Percentiles rank a stretch among this genome's conserved stretches.
These are phyloP conservation scores for Kluyveromyces lactis DNA, from an alignment of 805 yeast genomes.

Conservation along the genomic window DNA sequence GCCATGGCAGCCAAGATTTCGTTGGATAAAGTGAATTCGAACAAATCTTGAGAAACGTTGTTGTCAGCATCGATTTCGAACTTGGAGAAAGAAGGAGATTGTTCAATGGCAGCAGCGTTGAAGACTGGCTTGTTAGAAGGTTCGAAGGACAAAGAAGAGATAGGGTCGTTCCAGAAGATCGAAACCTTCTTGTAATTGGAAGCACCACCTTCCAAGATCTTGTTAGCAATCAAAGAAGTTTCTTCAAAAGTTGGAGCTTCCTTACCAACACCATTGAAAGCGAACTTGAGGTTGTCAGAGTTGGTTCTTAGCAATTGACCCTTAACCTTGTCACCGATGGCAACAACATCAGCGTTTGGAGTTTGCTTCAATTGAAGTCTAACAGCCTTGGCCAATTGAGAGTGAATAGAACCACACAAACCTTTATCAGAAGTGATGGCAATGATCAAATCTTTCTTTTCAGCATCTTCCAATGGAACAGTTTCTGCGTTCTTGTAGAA, in stretches of 20 bases:
- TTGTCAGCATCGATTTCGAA: slow-evolving; percentile 72
- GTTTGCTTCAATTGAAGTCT: slow-evolving; percentile 55
- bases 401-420: slow-evolving; percentile 96
- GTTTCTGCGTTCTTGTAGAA: slow-evolving; percentile 81
- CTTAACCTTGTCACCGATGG: slow-evolving; percentile 93
- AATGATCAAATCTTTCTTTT: slow-evolving; percentile 65
- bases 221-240: slow-evolving; percentile 82
- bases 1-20: slow-evolving; percentile 86
- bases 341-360: slow-evolving; percentile 68
- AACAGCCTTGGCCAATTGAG: slow-evolving; percentile 86
- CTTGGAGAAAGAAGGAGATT: slow-evolving; percentile 76
- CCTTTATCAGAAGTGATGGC: slow-evolving; percentile 97
- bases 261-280: slow-evolving; percentile 90
- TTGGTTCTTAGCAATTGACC: slow-evolving; percentile 81
- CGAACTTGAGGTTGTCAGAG: slow-evolving; percentile 56
- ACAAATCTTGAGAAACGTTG: slow-evolving; percentile 58
- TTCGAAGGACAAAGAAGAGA: slow-evolving; percentile 83
- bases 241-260: slow-evolving; percentile 92
- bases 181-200: slow-evolving; percentile 60
- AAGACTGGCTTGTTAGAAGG: slow-evolving; percentile 63
- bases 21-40: slow-evolving; percentile 88
- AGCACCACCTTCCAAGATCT: slow-evolving; percentile 51
- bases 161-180: slow-evolving; percentile 80
- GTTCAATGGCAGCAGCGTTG: slow-evolving; percentile 63
- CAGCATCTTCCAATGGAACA: slow-evolving; percentile 39